Conservation (phyloP, 2,329 filamentous ascomycete genomes). For the Curvularia spicifera region DNA sequence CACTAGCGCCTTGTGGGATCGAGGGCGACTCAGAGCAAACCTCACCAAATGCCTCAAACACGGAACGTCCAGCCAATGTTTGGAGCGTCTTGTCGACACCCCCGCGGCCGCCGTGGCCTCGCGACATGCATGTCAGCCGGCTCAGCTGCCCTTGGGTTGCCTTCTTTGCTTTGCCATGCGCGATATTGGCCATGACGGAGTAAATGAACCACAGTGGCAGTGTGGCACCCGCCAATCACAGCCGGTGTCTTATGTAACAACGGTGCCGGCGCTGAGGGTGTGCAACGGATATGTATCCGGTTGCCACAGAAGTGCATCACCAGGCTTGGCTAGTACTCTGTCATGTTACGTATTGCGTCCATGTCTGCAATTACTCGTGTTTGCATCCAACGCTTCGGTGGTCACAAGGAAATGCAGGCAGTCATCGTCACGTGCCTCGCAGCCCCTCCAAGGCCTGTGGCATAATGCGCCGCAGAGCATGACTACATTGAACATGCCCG, state of each 20-base stretch:
- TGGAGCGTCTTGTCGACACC: not conserved
- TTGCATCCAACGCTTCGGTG: not conserved
- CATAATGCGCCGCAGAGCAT: not conserved
- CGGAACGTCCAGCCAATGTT: not conserved
- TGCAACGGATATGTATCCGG: slow-evolving; percentile 27
- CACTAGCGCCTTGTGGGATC: slow-evolving; percentile 26
- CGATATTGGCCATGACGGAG: slow-evolving; percentile 3
- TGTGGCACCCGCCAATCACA: slow-evolving; percentile 22
- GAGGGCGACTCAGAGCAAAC: slow-evolving; percentile 19
- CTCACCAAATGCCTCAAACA: slow-evolving; percentile 35
- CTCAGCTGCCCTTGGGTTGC: not conserved
- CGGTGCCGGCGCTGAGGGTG: slow-evolving; percentile 11
- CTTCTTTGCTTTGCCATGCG: not conserved
- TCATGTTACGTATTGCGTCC: not conserved
- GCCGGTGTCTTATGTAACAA: slow-evolving; percentile 20
- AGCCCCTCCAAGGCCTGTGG: not conserved
- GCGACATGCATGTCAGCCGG: not conserved
- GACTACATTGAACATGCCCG: not conserved
- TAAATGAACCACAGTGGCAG: not conserved
- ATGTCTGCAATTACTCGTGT: not conserved
- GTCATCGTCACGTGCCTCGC: not conserved
- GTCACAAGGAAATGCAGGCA: too few species aligned
- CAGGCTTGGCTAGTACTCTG: slow-evolving; percentile 11
- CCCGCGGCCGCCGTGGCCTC: not conserved
- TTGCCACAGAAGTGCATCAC: slow-evolving; percentile 9